phyloP scores from a whole-genome alignment of 2,329 filamentous ascomycete genomes.

The Dactylonectria estremocensis region DNA sequence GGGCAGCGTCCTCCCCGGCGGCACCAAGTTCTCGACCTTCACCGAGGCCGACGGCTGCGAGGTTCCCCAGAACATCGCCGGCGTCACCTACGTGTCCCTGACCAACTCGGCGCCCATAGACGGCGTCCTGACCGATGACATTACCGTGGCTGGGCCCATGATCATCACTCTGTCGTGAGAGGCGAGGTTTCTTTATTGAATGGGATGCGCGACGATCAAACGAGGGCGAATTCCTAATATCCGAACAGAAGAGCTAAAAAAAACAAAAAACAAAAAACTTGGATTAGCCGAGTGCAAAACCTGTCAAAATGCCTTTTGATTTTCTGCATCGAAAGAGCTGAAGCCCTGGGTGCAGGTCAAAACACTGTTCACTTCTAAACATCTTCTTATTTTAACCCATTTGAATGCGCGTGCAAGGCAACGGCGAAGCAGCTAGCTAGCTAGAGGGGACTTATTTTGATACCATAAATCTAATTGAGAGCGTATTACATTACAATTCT shows the following conservation, averaged over 20 bases:
- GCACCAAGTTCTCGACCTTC: conserved; percentile 73
- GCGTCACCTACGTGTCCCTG: conserved; percentile 78
- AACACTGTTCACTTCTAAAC: conserved; percentile 7
- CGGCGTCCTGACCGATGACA: conserved; percentile 71
- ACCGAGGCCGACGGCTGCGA: conserved; percentile 67
- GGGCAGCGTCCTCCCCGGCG: conserved; percentile 68
- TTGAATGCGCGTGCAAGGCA: not conserved
- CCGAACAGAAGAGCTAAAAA: not conserved
- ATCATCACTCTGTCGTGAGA: conserved; percentile 66
- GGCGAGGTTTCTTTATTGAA: not conserved
- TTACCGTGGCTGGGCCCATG: conserved; percentile 77
- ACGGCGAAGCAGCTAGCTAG: not conserved
- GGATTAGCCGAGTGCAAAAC: not conserved
- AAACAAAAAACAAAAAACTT: not conserved
- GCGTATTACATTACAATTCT: not conserved
- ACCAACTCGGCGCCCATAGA: conserved; percentile 67
- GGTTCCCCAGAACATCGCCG: conserved; percentile 74
- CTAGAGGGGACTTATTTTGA: not conserved
- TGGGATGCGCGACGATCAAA: not conserved
- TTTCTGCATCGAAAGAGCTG: not conserved
- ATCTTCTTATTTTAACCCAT: not conserved
- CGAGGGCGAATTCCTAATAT: not conserved
- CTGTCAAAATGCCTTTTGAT: not conserved
- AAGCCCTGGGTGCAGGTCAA: not conserved
- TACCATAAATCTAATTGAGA: not conserved